Evolutionary conservation across 148 eudicot genomes (phyloP).

Genomic region (Vaccinium darrowii): DNA sequence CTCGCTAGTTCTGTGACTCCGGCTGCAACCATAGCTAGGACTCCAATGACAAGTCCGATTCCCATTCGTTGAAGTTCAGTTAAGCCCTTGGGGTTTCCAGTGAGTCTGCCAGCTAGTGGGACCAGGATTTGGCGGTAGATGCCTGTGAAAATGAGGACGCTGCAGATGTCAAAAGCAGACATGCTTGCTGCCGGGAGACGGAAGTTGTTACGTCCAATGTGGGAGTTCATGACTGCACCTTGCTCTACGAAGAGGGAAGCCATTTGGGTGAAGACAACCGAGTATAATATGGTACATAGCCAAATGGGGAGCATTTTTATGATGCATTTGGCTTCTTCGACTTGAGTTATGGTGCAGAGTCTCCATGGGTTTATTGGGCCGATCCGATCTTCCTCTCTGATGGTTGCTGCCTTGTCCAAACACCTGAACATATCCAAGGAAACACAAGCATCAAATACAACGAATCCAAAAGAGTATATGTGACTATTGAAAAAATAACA

Average conservation of each 20-base stretch:
- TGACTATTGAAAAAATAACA: background rate
- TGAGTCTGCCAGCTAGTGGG: conserved; percentile 51
- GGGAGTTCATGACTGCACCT: conserved; percentile 72
- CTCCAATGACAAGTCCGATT: conserved; percentile 64
- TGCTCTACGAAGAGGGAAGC: conserved; percentile 95
- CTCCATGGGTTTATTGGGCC: conserved; percentile 60
- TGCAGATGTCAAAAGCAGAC: conserved; percentile 72
- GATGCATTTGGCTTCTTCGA: conserved; percentile 92
- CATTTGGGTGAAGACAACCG: conserved; percentile 94
- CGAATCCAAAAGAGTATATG: background rate
- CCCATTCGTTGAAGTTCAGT: conserved; percentile 95
- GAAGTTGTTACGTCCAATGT: conserved; percentile 31
- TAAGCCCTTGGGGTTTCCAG: conserved; percentile 68
- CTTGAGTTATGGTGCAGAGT: conserved; percentile 82
- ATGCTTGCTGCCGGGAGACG: conserved; percentile 88
- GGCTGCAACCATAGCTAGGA: conserved; percentile 74
- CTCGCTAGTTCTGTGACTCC: conserved; percentile 64
- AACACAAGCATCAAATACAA: background rate
- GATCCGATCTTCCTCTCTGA: conserved; percentile 33
- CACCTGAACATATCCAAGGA: conserved; percentile 30
- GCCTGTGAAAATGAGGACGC: conserved; percentile 69
- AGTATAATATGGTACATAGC: conserved; percentile 90
- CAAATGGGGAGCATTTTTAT: conserved; percentile 75
- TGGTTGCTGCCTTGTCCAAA: conserved; percentile 87
- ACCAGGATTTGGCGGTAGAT: conserved; percentile 60